Evolutionary conservation across 1,284 basidiomycete genomes (phyloP), one percentile per base, ranked within the genome.

Genomic region (Marasmius tenuissimus): DNA sequence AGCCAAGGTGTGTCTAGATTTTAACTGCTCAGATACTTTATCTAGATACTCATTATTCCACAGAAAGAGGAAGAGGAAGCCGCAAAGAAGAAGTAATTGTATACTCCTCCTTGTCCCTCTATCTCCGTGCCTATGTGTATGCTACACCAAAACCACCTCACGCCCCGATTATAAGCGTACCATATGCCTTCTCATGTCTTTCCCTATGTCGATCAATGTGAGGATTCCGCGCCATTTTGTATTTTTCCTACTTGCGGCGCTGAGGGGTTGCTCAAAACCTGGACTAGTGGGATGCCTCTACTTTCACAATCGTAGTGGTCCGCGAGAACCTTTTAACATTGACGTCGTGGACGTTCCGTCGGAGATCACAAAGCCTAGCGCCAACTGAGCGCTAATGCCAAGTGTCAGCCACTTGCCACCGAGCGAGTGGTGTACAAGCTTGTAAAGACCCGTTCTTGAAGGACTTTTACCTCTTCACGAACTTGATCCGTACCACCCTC

Each of bases 41-140:
- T 49, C 59, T 18, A n/a, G 61, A 55, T 63, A 27, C 20, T 47
- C 63, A 38, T 47, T 56, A 47, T 20, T 54, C 39, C 77, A 67
- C 71, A 93, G 92, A 93, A 91, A 76, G 93, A 92, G 71, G 94
- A 96, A 77, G 93, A 95, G 84, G 93, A 94, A 76, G 92, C 91
- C 67, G 87, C 85, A 75, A 94, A 95, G 85, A 95, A 95, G 85
- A 95, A 95, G 84, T 94, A 91, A 83, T 79, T 64, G 70, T 64
- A 65, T 67, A 71, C 70, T 65, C 67, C 63, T 67, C 67, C 65
- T 69, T 71, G 69, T 70, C 68, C 62, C 72, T 69, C 69, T 70
- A 68, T 69, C 69, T 69, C 59, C 70, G 65, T 65, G 60, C 68
- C 67, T 69, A 66, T 72, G 69, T 69, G 65, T 69, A 68, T 62